phyloP scores from a whole-genome alignment of 2,329 filamentous ascomycete species.

The Nemania serpens region DNA sequence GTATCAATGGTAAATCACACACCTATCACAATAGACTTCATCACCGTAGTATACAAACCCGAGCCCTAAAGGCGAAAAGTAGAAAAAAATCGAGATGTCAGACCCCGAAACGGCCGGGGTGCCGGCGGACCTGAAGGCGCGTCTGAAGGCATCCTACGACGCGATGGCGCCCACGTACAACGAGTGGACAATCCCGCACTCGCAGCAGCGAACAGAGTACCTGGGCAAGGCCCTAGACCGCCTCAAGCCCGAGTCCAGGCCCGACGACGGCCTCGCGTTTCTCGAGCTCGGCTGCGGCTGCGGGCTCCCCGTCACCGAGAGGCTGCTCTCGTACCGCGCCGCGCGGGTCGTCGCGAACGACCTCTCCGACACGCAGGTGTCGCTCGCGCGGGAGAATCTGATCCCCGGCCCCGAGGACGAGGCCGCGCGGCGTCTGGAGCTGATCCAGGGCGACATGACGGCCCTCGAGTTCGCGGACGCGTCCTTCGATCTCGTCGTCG shows the following conservation, averaged over 20 bases:
- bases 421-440: conserved; percentile 30
- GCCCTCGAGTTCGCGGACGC: conserved; percentile 39
- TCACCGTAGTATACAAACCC: too few species aligned
- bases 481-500: conserved; percentile 54
- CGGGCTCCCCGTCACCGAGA: conserved; percentile 45
- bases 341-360: conserved; percentile 47
- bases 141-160: conserved; percentile 47
- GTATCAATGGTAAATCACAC: too few species aligned
- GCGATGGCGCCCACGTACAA: conserved; percentile 48
- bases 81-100: too few species aligned
- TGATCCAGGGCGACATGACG: conserved; percentile 48
- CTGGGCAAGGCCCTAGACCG: conserved; percentile 41
- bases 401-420: background rate
- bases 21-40: too few species aligned
- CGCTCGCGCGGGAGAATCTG: conserved; percentile 39
- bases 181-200: conserved; percentile 45
- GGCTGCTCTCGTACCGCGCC: conserved; percentile 39
- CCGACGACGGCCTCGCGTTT: conserved; percentile 25
- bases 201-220: conserved; percentile 42
- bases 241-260: conserved; percentile 24
- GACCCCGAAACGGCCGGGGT: background rate
- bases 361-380: conserved; percentile 47
- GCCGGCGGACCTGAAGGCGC: conserved; percentile 44
- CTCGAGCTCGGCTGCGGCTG: conserved; percentile 52
- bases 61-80: too few species aligned